Conservation (phyloP, 305 asterid species). For the Withania somnifera region DNA sequence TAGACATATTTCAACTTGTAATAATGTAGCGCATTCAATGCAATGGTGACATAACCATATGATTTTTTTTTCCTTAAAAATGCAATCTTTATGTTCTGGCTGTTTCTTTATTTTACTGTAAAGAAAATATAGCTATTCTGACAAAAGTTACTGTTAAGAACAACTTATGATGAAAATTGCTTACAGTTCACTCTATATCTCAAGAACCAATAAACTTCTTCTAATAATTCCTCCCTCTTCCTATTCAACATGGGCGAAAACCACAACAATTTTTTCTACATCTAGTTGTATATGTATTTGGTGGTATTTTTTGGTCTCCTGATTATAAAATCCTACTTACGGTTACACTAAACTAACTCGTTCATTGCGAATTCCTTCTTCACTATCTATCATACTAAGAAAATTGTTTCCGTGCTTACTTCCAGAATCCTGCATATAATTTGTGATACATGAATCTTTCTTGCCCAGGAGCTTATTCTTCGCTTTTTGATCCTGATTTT, state of each 20-base stretch:
- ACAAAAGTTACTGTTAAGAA: not conserved
- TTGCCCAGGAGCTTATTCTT: not conserved
- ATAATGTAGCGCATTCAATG: not conserved
- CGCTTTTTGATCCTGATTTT: not conserved
- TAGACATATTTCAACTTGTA: not conserved
- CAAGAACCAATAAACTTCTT: not conserved
- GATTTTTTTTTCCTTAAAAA: not conserved
- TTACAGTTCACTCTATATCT: not conserved
- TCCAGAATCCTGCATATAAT: not conserved
- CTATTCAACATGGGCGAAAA: not conserved
- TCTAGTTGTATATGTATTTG: not conserved
- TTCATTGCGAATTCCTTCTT: not conserved
- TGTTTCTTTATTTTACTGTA: not conserved
- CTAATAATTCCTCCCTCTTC: not conserved
- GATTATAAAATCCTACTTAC: not conserved
- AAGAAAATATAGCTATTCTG: not conserved
- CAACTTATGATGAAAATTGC: not conserved
- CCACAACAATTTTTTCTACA: not conserved
- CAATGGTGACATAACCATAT: not conserved
- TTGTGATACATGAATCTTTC: not conserved
- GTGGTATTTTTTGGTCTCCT: not conserved
- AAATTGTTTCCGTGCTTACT: not conserved
- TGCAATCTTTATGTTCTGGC: not conserved
- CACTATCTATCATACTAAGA: not conserved
- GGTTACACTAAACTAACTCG: not conserved